Conservation (phyloP, 306 rosid species). For the Cucurbita maxima region DNA sequence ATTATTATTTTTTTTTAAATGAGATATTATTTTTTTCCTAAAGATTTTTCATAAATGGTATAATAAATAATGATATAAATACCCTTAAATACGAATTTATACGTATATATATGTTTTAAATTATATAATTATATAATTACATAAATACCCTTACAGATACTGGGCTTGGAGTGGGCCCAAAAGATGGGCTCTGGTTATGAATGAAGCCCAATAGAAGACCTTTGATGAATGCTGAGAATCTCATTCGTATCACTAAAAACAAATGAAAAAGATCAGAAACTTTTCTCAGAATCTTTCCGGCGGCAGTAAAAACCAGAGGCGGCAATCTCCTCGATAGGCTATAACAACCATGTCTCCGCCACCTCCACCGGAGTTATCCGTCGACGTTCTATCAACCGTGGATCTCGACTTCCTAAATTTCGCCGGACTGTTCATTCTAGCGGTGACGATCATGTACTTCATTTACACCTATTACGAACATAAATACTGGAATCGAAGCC, state of each 20-base stretch:
- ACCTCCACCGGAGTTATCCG: neutral
- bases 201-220: neutral
- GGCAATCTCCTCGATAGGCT: no score
- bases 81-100: no score
- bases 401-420: neutral
- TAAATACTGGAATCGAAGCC: neutral
- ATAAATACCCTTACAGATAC: neutral
- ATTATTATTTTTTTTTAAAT: no score
- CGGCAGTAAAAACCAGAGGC: neutral
- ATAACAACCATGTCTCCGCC: neutral
- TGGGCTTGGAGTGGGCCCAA: neutral
- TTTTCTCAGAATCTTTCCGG: neutral
- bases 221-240: neutral
- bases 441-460: neutral
- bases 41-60: no score
- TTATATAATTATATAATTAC: neutral
- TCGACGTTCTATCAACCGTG: neutral
- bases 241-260: neutral
- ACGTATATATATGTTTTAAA: no score
- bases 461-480: neutral
- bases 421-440: neutral
- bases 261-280: neutral
- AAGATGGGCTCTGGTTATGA: neutral
- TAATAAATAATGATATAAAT: no score
- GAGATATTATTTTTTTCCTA: no score